phyloP scores from a whole-genome alignment of 352 stramenopile genomes.

The Phytophthora fragariae region DNA sequence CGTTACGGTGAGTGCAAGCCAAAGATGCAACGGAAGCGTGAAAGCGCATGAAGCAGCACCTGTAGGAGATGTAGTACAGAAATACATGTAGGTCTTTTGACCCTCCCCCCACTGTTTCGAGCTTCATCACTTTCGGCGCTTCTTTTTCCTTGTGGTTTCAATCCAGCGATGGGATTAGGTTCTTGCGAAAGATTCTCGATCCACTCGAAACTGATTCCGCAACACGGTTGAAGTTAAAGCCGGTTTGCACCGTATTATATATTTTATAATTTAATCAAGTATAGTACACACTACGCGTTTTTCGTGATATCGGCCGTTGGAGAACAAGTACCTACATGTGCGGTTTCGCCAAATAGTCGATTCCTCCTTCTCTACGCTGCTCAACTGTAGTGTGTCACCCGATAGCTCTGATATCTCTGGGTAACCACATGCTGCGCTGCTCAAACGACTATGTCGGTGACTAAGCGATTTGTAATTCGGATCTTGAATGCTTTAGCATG shows the following conservation, averaged over 20 bases:
- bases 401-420: conserved; percentile 35
- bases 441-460: background rate
- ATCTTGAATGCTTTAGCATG: conserved; percentile 18
- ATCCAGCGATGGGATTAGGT: background rate
- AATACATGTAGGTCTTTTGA: conserved; percentile 19
- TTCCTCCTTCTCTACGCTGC: too few species aligned
- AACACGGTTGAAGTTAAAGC: too few species aligned
- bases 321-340: too few species aligned
- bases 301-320: too few species aligned
- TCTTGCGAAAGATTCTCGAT: conserved; percentile 9
- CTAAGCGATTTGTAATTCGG: background rate
- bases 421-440: conserved; percentile 25
- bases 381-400: too few species aligned
- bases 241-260: too few species aligned
- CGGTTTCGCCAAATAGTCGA: too few species aligned
- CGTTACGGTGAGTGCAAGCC: too few species aligned
- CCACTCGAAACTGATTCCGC: too few species aligned
- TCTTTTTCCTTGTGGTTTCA: background rate
- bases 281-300: too few species aligned
- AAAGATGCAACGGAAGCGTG: too few species aligned
- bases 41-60: background rate
- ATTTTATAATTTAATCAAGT: too few species aligned
- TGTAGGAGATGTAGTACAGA: conserved; percentile 10
- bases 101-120: background rate
- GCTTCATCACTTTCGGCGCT: conserved; percentile 1